phyloP scores from a whole-genome alignment of 208 protist genomes.

The Leptomonas seymouri region DNA sequence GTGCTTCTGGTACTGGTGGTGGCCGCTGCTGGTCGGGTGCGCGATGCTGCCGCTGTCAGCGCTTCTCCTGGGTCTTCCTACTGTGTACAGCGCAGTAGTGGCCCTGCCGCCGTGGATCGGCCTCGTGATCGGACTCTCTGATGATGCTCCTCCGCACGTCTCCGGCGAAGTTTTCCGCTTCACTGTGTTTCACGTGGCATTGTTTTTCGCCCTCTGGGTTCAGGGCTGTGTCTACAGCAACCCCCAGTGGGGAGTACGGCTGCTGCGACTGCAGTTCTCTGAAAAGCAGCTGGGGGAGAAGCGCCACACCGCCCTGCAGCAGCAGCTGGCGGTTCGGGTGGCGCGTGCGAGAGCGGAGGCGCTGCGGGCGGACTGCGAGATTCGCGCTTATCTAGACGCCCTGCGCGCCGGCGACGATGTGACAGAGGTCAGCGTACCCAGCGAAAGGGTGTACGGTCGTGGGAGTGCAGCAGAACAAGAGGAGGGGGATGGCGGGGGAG shows the following conservation, averaged over 20 bases:
- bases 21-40: conserved; percentile 9
- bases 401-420: conserved; percentile 24
- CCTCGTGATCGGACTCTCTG: conserved; percentile 23
- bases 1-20: conserved; percentile 35
- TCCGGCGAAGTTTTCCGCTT: conserved; percentile 14
- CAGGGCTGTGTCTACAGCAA: conserved; percentile 38
- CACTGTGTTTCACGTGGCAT: conserved; percentile 13
- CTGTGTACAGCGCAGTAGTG: conserved; percentile 13
- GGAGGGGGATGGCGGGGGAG: neutral
- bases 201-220: conserved; percentile 33
- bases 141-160: conserved; percentile 1
- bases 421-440: neutral
- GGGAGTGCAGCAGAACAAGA: neutral
- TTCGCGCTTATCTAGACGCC: conserved; percentile 25
- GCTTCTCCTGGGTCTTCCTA: conserved; percentile 13
- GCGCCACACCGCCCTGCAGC: conserved; percentile 29
- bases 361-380: conserved; percentile 20
- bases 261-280: conserved; percentile 32
- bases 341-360: conserved; percentile 19
- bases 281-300: conserved; percentile 18
- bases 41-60: conserved; percentile 20
- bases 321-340: conserved; percentile 17
- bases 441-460: neutral
- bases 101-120: conserved; percentile 29
- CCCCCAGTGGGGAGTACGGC: conserved; percentile 25